phyloP scores from a whole-genome alignment of 768 basidiomycete species.

The Rhodotorula diobovata region DNA sequence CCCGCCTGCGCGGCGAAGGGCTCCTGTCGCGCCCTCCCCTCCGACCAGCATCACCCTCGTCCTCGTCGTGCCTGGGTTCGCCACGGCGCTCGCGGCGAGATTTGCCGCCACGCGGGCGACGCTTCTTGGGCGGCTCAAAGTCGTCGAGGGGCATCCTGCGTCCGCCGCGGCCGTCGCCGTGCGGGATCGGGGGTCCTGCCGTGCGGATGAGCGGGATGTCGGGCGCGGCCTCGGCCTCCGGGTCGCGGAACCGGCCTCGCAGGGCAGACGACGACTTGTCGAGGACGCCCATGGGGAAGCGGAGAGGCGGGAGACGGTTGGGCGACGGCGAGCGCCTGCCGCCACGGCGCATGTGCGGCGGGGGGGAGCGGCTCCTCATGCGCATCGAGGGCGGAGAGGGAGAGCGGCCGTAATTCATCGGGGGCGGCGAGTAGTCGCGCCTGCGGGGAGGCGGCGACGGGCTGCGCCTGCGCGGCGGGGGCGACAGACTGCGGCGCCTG shows the following conservation, averaged over 20 bases:
- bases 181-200: neutral
- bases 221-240: neutral
- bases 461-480: neutral
- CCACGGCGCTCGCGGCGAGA: too few relatives aligned
- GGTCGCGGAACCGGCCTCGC: neutral
- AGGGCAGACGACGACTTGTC: neutral
- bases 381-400: neutral
- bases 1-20: neutral
- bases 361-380: neutral
- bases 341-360: neutral
- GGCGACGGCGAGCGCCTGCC: neutral
- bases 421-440: neutral
- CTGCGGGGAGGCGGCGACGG: neutral
- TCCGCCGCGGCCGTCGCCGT: neutral
- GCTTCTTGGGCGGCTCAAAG: neutral
- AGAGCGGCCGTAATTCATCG: neutral
- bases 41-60: neutral
- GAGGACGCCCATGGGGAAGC: neutral
- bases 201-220: neutral
- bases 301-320: neutral
- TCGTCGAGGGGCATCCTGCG: neutral
- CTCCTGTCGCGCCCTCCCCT: neutral
- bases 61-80: neutral
- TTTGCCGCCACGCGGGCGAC: neutral
- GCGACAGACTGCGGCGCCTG: neutral